Conservation (phyloP, 768 basidiomycete genomes). For the Lactarius trivialis region DNA sequence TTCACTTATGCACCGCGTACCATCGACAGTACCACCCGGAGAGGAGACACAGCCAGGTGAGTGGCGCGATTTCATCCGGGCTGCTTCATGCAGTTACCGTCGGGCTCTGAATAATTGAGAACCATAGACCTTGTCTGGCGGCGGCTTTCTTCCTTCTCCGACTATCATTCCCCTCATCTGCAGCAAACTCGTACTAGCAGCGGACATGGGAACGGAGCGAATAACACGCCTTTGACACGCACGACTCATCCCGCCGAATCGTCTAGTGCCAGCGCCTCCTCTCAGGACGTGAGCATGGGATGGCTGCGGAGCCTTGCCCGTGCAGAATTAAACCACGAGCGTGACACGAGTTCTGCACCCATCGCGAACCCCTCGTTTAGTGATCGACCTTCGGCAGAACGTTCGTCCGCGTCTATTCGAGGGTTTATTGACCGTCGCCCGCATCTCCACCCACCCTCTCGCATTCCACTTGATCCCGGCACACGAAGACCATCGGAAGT, state of each 20-base stretch:
- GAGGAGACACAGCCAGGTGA: slow-evolving; percentile 12
- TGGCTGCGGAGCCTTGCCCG: slow-evolving; percentile 16
- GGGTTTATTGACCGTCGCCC: slow-evolving; percentile 5
- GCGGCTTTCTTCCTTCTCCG: slow-evolving; percentile 1
- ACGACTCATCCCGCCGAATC: slow-evolving; percentile 4
- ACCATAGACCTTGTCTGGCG: slow-evolving; percentile 6
- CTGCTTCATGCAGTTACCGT: background rate
- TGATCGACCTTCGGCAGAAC: slow-evolving; percentile 10
- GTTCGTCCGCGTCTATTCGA: slow-evolving; percentile 7
- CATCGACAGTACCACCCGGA: background rate
- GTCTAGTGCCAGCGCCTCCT: background rate
- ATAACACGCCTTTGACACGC: slow-evolving; percentile 2
- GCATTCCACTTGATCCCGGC: background rate
- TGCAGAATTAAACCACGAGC: slow-evolving; percentile 14
- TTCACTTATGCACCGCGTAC: background rate
- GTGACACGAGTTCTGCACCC: background rate
- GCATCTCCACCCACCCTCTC: slow-evolving; percentile 12
- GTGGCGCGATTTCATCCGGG: background rate
- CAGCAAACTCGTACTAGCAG: background rate
- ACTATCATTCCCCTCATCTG: background rate
- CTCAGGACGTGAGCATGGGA: slow-evolving; percentile 3
- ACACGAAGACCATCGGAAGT: slow-evolving; percentile 11
- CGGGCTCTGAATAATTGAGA: slow-evolving; percentile 3
- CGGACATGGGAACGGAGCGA: slow-evolving; percentile 2
- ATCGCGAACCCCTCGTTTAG: background rate